Evolutionary conservation across 176 grass and related monocot species (phyloP), one percentile per base, ranked within the genome.

Genomic region (Ensete ventricosum): DNA sequence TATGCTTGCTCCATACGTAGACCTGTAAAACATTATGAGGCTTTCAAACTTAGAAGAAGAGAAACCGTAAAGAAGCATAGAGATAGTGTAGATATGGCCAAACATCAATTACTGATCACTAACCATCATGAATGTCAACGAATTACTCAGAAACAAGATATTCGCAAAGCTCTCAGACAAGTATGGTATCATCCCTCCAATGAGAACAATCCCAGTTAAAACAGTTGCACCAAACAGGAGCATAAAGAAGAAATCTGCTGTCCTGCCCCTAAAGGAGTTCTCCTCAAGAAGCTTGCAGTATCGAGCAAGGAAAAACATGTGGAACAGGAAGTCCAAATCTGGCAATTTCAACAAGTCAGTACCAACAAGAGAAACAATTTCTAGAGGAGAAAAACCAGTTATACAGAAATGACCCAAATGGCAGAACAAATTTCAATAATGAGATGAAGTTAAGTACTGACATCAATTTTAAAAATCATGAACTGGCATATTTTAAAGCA

Each of bases 91-190:
- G 25, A 48, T 50, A 79, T 54, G 16, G 4, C 43, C 68, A 23
- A 19, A 84, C 24, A 54, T 4, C 1, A 51, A 59, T 57, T 14
- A 13, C 8, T 68, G 13, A 19, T 16, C 26, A 43, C 84, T 7
- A 87, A 99, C 96, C 96, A 99, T 99, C 96, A 99, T 99, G 82
- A 99, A 99, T 3, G 96, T 99, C 77, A 99, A 78, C n/a, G 96
- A 95, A 87, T 99, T 99, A 91, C 96, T 99, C 49, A 99, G 80
- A 84, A 99, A 99, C 73, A 94, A 75, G 62, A 99, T 99, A 82
- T 81, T 88, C 13, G 91, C 96, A 84, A 99, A 99, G 58, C 81
- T 91, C 79, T 89, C 91, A 19, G 96, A 94, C 66, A 99, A 59
- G 29, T 91, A 99, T 48, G 96, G 96, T 89, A 99, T 94, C 88